These are phyloP conservation scores for Trametes polyzona DNA, from an alignment of 1,284 basidiomycete species.

Conservation along the genomic window DNA sequence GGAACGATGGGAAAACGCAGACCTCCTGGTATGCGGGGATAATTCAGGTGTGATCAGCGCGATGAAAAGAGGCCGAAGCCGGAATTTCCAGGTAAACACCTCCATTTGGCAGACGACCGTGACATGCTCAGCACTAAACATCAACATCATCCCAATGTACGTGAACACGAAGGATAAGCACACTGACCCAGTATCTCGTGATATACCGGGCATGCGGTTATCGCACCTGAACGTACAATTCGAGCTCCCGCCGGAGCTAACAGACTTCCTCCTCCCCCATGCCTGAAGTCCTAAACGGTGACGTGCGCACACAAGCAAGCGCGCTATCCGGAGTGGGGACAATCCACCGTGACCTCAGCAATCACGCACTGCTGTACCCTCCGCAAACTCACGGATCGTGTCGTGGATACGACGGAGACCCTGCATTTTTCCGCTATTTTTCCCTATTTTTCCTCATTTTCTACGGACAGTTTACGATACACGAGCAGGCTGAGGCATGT, in stretches of 20 bases:
- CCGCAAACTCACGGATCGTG: no score
- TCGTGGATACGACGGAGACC: no score
- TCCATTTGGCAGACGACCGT: neutral
- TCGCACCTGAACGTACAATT: neutral
- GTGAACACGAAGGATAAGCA: slow-evolving; percentile 10
- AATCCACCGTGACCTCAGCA: no score
- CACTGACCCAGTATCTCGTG: slow-evolving; percentile 16
- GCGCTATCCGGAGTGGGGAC: neutral
- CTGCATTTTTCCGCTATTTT: no score
- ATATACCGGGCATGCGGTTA: neutral
- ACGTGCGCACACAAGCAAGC: neutral
- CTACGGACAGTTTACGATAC: no score
- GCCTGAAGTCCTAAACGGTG: neutral
- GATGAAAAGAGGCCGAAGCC: neutral
- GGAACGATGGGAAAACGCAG: neutral
- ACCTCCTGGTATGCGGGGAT: neutral
- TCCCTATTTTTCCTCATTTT: no score
- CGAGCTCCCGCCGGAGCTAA: neutral
- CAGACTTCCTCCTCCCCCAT: neutral
- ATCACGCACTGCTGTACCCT: no score
- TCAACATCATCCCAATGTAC: slow-evolving; percentile 22
- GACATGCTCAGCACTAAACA: slow-evolving; percentile 28
- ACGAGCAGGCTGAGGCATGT: no score
- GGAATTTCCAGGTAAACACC: neutral
- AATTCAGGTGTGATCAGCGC: neutral